Percentiles rank a stretch among this genome's conserved stretches.
Conservation (phyloP, 371 early-diverging fungal genomes). For the Choanephora cucurbitarum region DNA sequence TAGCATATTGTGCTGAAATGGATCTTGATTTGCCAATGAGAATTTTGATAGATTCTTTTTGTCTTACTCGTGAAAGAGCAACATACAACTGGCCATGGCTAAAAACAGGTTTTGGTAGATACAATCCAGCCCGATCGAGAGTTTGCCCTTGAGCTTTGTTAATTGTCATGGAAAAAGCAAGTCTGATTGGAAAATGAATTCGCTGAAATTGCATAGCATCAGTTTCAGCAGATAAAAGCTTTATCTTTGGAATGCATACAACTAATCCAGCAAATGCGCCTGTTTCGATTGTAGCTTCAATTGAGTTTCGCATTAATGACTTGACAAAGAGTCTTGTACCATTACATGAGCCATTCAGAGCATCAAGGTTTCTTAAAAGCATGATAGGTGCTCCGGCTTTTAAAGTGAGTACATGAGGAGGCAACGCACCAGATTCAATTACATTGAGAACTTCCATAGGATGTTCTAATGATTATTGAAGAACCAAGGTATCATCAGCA, state of each 20-base stretch:
- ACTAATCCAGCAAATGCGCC: conserved; percentile 2
- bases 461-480: background rate
- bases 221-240: background rate
- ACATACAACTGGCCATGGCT: too few species aligned
- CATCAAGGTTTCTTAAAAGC: conserved; percentile 3
- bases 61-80: too few species aligned
- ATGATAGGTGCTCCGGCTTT: conserved; percentile 8
- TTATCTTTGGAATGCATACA: conserved; percentile 10
- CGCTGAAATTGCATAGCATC: background rate
- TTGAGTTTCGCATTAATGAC: conserved; percentile 2
- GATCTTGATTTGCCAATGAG: too few species aligned
- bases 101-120: conserved; percentile 11
- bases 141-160: conserved; percentile 41
- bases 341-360: conserved; percentile 27
- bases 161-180: conserved; percentile 33
- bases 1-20: too few species aligned
- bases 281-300: conserved; percentile 19
- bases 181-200: conserved; percentile 23
- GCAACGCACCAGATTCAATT: background rate
- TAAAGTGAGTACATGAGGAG: background rate
- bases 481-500: background rate
- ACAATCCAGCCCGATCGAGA: conserved; percentile 22
- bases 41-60: too few species aligned
- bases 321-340: conserved; percentile 26
- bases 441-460: conserved; percentile 6